These are phyloP conservation scores for Fusarium drepaniforme DNA, from an alignment of 2,329 filamentous ascomycete species.

Conservation along the genomic window DNA sequence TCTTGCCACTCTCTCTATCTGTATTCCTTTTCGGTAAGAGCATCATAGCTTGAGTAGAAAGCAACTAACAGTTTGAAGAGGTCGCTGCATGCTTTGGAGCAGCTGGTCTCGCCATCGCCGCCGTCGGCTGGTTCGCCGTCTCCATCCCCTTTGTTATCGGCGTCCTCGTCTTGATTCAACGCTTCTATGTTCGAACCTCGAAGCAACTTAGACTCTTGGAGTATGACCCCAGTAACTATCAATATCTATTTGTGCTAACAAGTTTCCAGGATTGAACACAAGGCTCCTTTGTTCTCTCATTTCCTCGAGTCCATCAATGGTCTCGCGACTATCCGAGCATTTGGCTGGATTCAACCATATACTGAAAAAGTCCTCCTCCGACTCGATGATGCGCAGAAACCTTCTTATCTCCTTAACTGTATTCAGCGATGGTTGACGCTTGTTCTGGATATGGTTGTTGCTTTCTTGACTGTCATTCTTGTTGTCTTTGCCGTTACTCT, in stretches of 20 bases:
- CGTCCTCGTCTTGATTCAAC: slow-evolving; percentile 59
- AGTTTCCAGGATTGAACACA: slow-evolving; percentile 46
- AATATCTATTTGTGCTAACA: background rate
- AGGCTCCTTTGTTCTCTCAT: slow-evolving; percentile 49
- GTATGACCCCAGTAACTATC: slow-evolving; percentile 8
- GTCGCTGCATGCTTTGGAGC: slow-evolving; percentile 54
- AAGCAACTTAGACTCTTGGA: slow-evolving; percentile 67
- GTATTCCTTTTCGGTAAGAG: slow-evolving; percentile 44
- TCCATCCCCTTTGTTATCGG: slow-evolving; percentile 58
- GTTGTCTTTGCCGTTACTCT: slow-evolving; percentile 54
- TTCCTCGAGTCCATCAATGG: slow-evolving; percentile 50
- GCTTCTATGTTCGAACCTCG: slow-evolving; percentile 67
- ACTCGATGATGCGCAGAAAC: slow-evolving; percentile 62
- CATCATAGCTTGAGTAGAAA: fast-evolving
- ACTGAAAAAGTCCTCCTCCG: slow-evolving; percentile 51
- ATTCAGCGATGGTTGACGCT: slow-evolving; percentile 67
- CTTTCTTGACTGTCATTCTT: slow-evolving; percentile 56
- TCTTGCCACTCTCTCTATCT: slow-evolving; percentile 48
- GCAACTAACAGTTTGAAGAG: slow-evolving; percentile 31
- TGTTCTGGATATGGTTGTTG: slow-evolving; percentile 64
- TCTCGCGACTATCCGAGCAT: slow-evolving; percentile 53
- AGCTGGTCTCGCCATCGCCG: slow-evolving; percentile 57
- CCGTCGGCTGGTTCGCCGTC: slow-evolving; percentile 59
- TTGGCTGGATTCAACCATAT: slow-evolving; percentile 53
- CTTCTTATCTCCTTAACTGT: slow-evolving; percentile 64